Conservation (phyloP, 2,329 filamentous ascomycete species). For the Colletotrichum brevisporum region DNA sequence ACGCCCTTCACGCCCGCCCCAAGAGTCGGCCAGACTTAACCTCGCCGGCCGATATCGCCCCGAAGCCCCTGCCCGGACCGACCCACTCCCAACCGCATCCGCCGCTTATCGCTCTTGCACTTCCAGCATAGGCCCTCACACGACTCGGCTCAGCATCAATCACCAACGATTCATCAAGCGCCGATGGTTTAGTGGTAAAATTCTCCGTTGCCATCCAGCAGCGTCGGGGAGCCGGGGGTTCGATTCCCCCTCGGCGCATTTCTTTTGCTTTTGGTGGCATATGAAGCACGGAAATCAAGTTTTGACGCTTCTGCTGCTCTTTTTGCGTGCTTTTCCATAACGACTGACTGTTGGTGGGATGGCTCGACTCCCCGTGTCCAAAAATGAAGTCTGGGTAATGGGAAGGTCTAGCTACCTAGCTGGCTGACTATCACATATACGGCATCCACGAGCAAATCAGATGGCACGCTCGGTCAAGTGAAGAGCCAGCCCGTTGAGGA, state of each 20-base stretch:
- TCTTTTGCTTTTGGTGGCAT: not conserved
- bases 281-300: not conserved
- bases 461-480: too few relatives aligned
- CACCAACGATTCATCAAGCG: not conserved
- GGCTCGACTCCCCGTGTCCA: not conserved
- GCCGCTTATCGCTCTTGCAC: not conserved
- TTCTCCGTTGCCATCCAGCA: constrained; percentile 10
- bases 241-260: constrained; percentile 12
- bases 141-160: not conserved
- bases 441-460: too few relatives aligned
- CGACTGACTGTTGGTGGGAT: not conserved
- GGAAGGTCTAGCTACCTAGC: too few relatives aligned
- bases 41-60: constrained; percentile 9
- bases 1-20: too few relatives aligned
- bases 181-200: constrained; percentile 15
- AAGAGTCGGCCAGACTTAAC: not conserved
- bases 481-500: too few relatives aligned
- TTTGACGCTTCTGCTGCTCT: not conserved
- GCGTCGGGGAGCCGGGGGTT: constrained; percentile 14
- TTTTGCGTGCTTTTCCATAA: not conserved
- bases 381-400: too few relatives aligned
- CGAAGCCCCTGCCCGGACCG: not conserved
- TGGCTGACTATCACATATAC: too few relatives aligned
- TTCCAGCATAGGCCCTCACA: not conserved
- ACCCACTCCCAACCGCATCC: not conserved